phyloP scores from a whole-genome alignment of 192 early-diverging fungal species.

The Entomortierella beljakovae region DNA sequence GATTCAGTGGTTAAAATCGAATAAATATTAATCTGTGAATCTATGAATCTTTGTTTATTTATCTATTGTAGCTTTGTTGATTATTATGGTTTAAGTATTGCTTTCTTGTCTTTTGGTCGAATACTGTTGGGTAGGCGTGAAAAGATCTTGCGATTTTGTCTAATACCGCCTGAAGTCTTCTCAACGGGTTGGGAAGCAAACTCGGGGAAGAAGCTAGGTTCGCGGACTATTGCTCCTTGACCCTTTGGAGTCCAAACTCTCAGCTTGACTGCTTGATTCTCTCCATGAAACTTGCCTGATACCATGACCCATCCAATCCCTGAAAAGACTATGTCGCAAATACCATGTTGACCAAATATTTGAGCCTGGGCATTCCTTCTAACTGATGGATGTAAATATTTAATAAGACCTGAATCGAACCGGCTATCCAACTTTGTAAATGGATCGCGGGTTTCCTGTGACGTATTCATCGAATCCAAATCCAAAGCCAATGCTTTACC shows the following conservation, averaged over 20 bases:
- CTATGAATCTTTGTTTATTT: too few species aligned
- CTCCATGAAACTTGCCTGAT: slow-evolving; percentile 42
- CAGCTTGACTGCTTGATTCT: slow-evolving; percentile 18
- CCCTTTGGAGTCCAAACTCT: slow-evolving; percentile 44
- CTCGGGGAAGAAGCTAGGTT: slow-evolving; percentile 31
- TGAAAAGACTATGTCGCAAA: slow-evolving; percentile 49
- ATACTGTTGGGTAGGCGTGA: neutral
- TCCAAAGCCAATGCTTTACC: neutral
- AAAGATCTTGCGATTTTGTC: slow-evolving; percentile 40
- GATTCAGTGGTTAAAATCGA: too few species aligned
- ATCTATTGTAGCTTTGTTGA: too few species aligned
- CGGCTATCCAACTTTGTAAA: slow-evolving; percentile 13
- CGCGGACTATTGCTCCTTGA: slow-evolving; percentile 23
- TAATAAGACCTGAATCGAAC: neutral
- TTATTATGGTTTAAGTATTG: too few species aligned
- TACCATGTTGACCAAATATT: slow-evolving; percentile 30
- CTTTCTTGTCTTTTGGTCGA: neutral
- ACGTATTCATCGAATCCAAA: neutral
- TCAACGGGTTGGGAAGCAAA: slow-evolving; percentile 34
- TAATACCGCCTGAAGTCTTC: slow-evolving; percentile 43
- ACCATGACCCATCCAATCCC: slow-evolving; percentile 53
- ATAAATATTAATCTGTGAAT: too few species aligned
- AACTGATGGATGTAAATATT: neutral
- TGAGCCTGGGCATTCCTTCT: slow-evolving; percentile 15
- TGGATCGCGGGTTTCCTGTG: neutral